Conservation (phyloP, 2,329 filamentous ascomycete genomes). For the Alternaria ethzedia region DNA sequence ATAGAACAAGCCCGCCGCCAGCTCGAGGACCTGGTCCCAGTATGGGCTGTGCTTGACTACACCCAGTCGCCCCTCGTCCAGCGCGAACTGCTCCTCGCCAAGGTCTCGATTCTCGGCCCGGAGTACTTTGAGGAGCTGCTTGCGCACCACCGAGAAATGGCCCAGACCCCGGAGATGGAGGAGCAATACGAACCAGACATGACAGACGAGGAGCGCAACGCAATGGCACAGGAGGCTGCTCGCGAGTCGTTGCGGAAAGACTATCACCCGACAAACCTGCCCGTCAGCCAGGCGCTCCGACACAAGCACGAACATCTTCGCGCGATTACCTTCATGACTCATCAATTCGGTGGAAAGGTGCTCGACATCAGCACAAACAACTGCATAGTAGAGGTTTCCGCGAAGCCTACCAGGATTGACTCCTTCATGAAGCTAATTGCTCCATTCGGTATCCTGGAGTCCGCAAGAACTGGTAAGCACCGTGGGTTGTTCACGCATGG, state of each 20-base stretch:
- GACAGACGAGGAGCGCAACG: slow-evolving; percentile 41
- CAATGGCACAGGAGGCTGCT: slow-evolving; percentile 44
- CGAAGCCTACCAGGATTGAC: slow-evolving; percentile 92
- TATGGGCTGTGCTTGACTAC: slow-evolving; percentile 98
- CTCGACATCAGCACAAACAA: slow-evolving; percentile 98
- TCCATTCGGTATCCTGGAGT: slow-evolving; percentile 96
- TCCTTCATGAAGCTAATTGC: slow-evolving; percentile 95
- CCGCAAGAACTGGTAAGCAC: slow-evolving; percentile 77
- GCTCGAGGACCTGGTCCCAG: slow-evolving; percentile 93
- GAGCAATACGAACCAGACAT: slow-evolving; percentile 31
- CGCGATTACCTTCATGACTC: slow-evolving; percentile 93
- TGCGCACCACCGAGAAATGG: slow-evolving; percentile 93
- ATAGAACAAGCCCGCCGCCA: slow-evolving; percentile 96
- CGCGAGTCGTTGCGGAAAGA: slow-evolving; percentile 60
- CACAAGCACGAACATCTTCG: slow-evolving; percentile 98
- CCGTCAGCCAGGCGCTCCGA: slow-evolving; percentile 84
- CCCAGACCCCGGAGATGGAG: slow-evolving; percentile 52
- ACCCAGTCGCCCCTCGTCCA: slow-evolving; percentile 91
- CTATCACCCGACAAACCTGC: slow-evolving; percentile 89
- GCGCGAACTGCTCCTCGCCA: slow-evolving; percentile 91
- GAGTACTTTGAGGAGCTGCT: slow-evolving; percentile 98
- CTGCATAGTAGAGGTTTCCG: slow-evolving; percentile 96
- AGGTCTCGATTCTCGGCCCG: slow-evolving; percentile 94
- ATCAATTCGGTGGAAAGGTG: slow-evolving; percentile 98
- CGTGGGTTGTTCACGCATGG: slow-evolving; percentile 8